Base-by-base conservation (phyloP, 116 monocot genomes). In the Thalassia testudinum region DNA sequence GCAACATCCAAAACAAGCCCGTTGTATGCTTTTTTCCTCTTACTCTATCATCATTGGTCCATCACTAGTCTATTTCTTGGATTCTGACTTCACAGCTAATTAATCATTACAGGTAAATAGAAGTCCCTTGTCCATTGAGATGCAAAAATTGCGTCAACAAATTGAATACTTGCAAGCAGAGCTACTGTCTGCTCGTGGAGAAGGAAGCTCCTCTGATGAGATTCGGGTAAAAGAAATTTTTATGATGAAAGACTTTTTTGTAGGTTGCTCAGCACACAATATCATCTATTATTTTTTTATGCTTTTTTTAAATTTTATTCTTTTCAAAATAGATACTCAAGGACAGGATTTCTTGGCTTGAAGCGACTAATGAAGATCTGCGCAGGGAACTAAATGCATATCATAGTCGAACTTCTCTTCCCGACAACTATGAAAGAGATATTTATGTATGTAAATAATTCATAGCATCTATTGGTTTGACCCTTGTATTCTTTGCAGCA, bases 141-240 rank as follows among this genome's bases (percentile, higher is more conserved):
- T 90, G 82, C 82, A 79, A 69, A 89, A 73, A 52, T 78, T 99
- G 97, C 78, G 86, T 0, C 79, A 86, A 53, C 97, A 99, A 49
- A 79, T 99, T 30, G 90, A 99, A 53, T 90, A 64, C 65, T 80
- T 99, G 70, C 97, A 99, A 67, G 82, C 97, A 27, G 90, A 99
- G 53, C 70, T 97, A 27, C 62, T 77, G 37, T 83, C 66, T 57
- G 70, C 77, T 70, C 86, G 80, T 57, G 79, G 79, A 19, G 71
- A 74, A 43, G 77, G 70, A 58, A 43, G 63, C 61, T 53, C 73
- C 27, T 73, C 60, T 60, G 77, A 79, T 69, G 85, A 97, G 75
- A 59, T 85, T 53, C 81, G 79, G 76, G 97, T 97, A 0, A 24
- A 50, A 34, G 10, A 34, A 34, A 3, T 34, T 34, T 34, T 34